Evolutionary conservation across 78 protist species (phyloP).

Genomic region (Cavenderia fasciculata): DNA sequence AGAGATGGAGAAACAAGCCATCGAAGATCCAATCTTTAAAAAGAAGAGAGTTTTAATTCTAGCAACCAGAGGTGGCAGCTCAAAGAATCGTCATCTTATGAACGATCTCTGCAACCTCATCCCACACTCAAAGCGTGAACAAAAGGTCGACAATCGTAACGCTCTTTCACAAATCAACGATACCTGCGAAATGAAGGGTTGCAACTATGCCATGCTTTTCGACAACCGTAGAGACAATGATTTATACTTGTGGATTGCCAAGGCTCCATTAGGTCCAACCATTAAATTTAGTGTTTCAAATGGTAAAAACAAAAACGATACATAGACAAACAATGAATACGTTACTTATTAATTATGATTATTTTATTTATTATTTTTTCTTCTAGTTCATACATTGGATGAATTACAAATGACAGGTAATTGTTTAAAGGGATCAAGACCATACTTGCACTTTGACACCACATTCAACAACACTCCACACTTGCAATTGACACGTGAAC

Average conservation of each 20-base stretch:
- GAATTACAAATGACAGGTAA: slow-evolving; percentile 97
- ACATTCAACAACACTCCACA: slow-evolving; percentile 87
- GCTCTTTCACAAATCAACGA: slow-evolving; percentile 84
- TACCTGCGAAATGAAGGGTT: slow-evolving; percentile 82
- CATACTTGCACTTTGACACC: slow-evolving; percentile 94
- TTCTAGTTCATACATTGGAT: slow-evolving; percentile 89
- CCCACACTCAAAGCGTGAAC: slow-evolving; percentile 92
- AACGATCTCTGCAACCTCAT: slow-evolving; percentile 84
- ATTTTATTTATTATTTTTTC: neutral
- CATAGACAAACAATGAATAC: neutral
- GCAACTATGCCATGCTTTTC: slow-evolving; percentile 87
- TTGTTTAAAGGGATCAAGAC: slow-evolving; percentile 95
- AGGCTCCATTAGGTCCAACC: slow-evolving; percentile 94
- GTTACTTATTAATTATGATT: neutral
- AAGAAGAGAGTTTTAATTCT: slow-evolving; percentile 74
- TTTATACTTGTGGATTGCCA: slow-evolving; percentile 91
- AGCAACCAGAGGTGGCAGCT: slow-evolving; percentile 66
- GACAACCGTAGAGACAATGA: slow-evolving; percentile 86
- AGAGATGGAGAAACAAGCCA: too few species aligned
- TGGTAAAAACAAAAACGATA: slow-evolving; percentile 7
- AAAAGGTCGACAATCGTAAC: slow-evolving; percentile 69
- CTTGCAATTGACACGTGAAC: slow-evolving; percentile 80
- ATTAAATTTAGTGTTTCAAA: slow-evolving; percentile 90
- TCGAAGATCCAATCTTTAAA: slow-evolving; percentile 25
- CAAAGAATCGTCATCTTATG: slow-evolving; percentile 90